Evolutionary conservation across 345 rosid genomes (phyloP), one percentile per base, ranked within the genome.

Genomic region (Ceriops zippeliana): DNA sequence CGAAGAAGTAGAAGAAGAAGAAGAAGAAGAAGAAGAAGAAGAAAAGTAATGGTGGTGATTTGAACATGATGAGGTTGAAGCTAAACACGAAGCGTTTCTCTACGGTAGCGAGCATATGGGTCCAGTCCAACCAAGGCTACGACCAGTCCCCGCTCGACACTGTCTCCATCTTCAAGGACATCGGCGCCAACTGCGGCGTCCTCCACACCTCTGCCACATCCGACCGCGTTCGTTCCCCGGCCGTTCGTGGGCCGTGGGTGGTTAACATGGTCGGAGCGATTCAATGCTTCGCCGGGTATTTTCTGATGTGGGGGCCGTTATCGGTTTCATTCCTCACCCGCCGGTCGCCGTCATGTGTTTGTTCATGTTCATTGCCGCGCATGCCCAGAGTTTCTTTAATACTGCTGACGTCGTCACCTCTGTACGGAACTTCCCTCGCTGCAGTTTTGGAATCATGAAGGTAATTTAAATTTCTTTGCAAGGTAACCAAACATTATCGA

Each of bases 71-170:
- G 52, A 61, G 35, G 15, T 5, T 62, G 34, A 57, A 32, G 24
- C 59, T 82, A 5, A 77, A 75, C 70, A 71, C 81, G 31, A 89
- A 83, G 74, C 87, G 89, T 91, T 68, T 82, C 37, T 79, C 87
- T 8, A 81, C 90, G 10, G 81, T 81, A 22, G 96, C 88, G 38
- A 86, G 90, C 74, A 84, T 87, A 82, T 86, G 91, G 96, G 88
- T 91, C 68, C 96, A 87, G 76, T 84, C 87, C 30, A 76, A 86
- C 53, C 92, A 84, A 71, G 68, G 73, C 31, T 87, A 91, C 80
- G 82, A 85, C 46, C 96, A 91, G 66, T 87, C 92, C 11, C 87
- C 92, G 10, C 89, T 91, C 57, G 89, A 87, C 81, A 85, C 84
- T 5, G 83, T 89, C 69, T 82, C 96, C 19, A 90, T 91, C 69